Percentiles rank a stretch among this genome's conserved stretches.
Evolutionary conservation across 2,329 filamentous ascomycete genomes (phyloP).

Genomic region (Apiospora sp.): DNA sequence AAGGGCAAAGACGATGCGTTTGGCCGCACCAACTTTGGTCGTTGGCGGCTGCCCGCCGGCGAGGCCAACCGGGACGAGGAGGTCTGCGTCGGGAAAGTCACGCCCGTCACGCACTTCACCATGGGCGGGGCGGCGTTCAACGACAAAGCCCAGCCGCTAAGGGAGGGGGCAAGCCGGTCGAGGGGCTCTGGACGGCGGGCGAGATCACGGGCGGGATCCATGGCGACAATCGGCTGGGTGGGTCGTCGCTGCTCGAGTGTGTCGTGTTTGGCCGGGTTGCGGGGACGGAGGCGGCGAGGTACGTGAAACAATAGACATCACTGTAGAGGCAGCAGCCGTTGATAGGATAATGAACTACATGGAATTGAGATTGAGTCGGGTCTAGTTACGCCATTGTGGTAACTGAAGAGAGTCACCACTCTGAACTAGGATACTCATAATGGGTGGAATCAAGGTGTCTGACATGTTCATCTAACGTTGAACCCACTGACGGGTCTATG

Average conservation of each 20-base stretch:
- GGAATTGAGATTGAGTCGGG: too few relatives aligned
- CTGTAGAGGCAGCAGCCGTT: background rate
- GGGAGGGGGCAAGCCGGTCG: slow-evolving; percentile 50
- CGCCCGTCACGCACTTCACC: slow-evolving; percentile 71
- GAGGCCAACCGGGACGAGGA: slow-evolving; percentile 58
- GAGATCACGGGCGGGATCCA: slow-evolving; percentile 72
- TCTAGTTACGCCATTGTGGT: too few relatives aligned
- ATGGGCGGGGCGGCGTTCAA: slow-evolving; percentile 71
- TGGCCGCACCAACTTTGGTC: slow-evolving; percentile 59
- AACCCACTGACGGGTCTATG: too few relatives aligned
- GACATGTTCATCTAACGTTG: too few relatives aligned
- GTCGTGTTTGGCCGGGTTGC: slow-evolving; percentile 69
- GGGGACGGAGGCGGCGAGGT: slow-evolving; percentile 54
- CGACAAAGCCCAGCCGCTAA: slow-evolving; percentile 58
- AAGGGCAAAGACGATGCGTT: slow-evolving; percentile 52
- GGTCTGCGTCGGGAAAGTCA: slow-evolving; percentile 66
- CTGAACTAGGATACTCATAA: too few relatives aligned
- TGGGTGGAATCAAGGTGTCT: too few relatives aligned
- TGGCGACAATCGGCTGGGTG: slow-evolving; percentile 68
- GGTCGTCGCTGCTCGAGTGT: slow-evolving; percentile 69
- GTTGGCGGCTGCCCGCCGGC: slow-evolving; percentile 57
- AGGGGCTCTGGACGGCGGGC: slow-evolving; percentile 68
- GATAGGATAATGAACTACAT: too few relatives aligned
- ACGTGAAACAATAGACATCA: background rate
- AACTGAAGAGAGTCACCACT: too few relatives aligned